Evolutionary conservation across 2,329 filamentous ascomycete species (phyloP).

Genomic region (Penicillium sp.): DNA sequence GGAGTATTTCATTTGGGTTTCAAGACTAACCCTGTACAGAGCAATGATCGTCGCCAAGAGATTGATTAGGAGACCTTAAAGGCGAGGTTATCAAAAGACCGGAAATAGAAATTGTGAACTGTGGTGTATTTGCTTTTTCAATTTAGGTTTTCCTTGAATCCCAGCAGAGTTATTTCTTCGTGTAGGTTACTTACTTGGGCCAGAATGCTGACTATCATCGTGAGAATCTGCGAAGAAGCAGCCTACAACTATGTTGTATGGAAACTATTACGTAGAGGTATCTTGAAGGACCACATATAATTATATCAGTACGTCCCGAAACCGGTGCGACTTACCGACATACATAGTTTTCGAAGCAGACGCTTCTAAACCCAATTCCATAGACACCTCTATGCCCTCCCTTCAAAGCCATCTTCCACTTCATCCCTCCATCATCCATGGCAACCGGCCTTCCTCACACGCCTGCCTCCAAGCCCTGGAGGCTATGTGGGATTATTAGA

Average conservation of each 20-base stretch:
- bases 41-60: background rate
- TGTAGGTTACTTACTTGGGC: background rate
- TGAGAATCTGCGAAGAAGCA: too few relatives aligned
- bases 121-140: background rate
- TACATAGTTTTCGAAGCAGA: too few relatives aligned
- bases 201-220: background rate
- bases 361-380: too few relatives aligned
- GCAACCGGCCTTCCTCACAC: too few relatives aligned
- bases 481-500: background rate
- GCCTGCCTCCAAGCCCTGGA: background rate
- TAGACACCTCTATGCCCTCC: too few relatives aligned
- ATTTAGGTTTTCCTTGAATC: background rate
- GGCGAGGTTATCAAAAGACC: background rate
- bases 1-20: background rate
- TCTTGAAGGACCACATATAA: background rate
- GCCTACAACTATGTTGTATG: background rate
- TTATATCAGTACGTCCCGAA: too few relatives aligned
- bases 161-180: background rate
- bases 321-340: too few relatives aligned
- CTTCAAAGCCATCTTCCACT: too few relatives aligned
- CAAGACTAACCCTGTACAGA: background rate
- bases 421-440: too few relatives aligned
- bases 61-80: background rate
- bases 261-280: background rate
- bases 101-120: background rate